Evolutionary conservation across 257 asterid species (phyloP).

Genomic region (Verbascum thapsus): DNA sequence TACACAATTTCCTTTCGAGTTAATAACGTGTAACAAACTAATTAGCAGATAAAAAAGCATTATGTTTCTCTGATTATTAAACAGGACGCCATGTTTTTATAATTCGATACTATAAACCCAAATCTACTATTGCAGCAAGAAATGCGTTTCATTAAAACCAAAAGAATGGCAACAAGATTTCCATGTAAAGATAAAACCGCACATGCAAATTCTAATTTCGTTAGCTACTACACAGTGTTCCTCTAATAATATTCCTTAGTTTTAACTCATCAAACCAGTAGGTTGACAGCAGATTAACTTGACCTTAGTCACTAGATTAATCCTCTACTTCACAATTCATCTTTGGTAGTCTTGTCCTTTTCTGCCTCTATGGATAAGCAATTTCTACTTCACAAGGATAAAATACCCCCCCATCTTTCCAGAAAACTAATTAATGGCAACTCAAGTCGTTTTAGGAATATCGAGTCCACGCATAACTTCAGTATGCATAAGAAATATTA

Average conservation of each 20-base stretch:
- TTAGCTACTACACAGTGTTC: neutral
- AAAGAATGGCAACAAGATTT: neutral
- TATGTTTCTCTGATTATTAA: neutral
- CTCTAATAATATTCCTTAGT: no score
- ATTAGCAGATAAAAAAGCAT: neutral
- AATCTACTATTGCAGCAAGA: neutral
- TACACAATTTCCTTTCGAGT: neutral
- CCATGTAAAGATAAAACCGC: neutral
- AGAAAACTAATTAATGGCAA: neutral
- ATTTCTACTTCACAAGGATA: neutral
- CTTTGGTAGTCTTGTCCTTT: neutral
- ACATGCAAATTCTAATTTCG: neutral
- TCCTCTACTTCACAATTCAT: neutral
- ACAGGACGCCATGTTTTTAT: neutral
- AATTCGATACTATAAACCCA: neutral
- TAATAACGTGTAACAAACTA: neutral
- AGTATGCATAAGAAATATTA: neutral
- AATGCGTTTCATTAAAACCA: neutral
- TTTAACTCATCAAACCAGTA: neutral
- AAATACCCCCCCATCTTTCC: neutral
- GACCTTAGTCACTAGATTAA: neutral
- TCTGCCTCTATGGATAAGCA: neutral
- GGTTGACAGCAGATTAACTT: neutral
- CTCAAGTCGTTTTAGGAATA: neutral
- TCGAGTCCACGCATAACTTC: neutral